Evolutionary conservation across 2,329 filamentous ascomycete genomes (phyloP).

Genomic region (Apiospora rasikravindrae): DNA sequence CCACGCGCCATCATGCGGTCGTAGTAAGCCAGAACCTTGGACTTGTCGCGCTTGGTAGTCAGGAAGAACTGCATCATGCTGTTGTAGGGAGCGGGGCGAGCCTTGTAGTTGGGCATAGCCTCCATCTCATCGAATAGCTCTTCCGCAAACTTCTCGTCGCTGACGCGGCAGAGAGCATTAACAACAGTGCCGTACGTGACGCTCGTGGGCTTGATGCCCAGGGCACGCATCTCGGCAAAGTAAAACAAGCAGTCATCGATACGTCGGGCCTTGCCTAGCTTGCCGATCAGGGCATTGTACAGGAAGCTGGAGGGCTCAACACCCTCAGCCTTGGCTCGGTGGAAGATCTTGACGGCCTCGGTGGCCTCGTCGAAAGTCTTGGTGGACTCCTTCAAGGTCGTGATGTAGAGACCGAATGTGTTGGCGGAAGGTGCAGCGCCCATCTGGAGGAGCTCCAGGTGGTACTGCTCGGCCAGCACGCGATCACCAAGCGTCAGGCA

Average conservation of each 20-base stretch:
- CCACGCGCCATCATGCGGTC: slow-evolving; percentile 88
- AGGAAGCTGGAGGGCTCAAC: slow-evolving; percentile 96
- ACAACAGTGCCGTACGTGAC: slow-evolving; percentile 99
- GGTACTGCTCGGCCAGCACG: slow-evolving; percentile 80
- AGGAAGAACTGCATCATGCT: slow-evolving; percentile 99
- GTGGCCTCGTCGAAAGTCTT: slow-evolving; percentile 98
- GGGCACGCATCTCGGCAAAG: slow-evolving; percentile 94
- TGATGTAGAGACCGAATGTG: slow-evolving; percentile 98
- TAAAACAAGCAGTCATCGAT: slow-evolving; percentile 99
- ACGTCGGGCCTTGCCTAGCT: slow-evolving; percentile 94
- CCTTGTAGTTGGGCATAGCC: slow-evolving; percentile 97
- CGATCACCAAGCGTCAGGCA: slow-evolving; percentile 85
- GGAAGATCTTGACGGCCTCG: slow-evolving; percentile 96
- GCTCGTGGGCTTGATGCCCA: slow-evolving; percentile 92
- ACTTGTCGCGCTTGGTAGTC: slow-evolving; percentile 93
- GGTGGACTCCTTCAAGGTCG: slow-evolving; percentile 95
- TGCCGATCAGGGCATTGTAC: slow-evolving; percentile 97
- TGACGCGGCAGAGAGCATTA: slow-evolving; percentile 95
- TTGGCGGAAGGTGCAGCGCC: slow-evolving; percentile 93
- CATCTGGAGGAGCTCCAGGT: slow-evolving; percentile 89
- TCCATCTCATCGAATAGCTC: slow-evolving; percentile 99
- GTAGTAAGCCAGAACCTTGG: slow-evolving; percentile 93
- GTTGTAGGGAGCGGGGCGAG: slow-evolving; percentile 95
- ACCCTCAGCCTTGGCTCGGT: slow-evolving; percentile 88
- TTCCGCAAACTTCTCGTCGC: slow-evolving; percentile 96